phyloP scores from a whole-genome alignment of 148 eudicot genomes.

The Arbutus unedo region DNA sequence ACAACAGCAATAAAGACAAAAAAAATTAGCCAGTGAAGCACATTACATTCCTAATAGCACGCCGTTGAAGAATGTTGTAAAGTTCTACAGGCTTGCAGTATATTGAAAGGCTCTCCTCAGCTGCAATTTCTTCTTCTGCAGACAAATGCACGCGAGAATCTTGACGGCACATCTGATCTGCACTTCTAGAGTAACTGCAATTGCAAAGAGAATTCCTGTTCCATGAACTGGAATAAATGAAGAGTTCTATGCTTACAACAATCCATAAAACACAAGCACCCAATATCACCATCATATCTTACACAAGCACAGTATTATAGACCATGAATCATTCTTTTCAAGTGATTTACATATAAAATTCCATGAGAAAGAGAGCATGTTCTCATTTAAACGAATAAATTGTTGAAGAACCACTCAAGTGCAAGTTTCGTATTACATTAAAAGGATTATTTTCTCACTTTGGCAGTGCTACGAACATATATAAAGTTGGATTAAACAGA shows the following conservation, averaged over 20 bases:
- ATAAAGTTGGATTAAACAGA: conserved; percentile 7
- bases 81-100: conserved; percentile 98
- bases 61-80: conserved; percentile 90
- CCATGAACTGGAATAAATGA: conserved; percentile 20
- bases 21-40: not conserved
- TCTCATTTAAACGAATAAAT: not conserved
- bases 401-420: not conserved
- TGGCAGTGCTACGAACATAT: conserved; percentile 12
- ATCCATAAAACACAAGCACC: not conserved
- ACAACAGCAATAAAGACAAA: not conserved
- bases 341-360: not conserved
- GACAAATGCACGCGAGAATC: conserved; percentile 69
- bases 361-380: not conserved
- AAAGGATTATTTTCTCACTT: not conserved
- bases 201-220: conserved; percentile 32
- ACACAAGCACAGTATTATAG: not conserved
- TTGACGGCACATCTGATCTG: conserved; percentile 77
- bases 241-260: not conserved
- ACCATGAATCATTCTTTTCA: not conserved
- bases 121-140: conserved; percentile 71
- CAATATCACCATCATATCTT: not conserved
- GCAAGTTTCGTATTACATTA: not conserved
- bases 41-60: conserved; percentile 66
- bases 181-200: conserved; percentile 66
- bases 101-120: conserved; percentile 72